phyloP scores from a whole-genome alignment of 352 stramenopile genomes.

The Globisporangium middletonii region DNA sequence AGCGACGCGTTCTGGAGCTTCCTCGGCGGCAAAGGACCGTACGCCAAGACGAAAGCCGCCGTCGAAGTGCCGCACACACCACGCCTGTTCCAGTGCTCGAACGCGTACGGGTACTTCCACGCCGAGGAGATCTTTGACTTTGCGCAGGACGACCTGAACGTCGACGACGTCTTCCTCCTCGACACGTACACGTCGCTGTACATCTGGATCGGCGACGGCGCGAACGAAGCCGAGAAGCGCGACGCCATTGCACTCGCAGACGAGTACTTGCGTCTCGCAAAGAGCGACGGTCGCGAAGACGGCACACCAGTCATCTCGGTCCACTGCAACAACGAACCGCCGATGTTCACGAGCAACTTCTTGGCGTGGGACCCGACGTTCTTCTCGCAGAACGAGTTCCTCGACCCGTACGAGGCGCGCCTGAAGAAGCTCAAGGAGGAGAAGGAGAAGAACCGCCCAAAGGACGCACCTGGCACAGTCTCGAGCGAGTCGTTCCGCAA shows the following conservation, averaged over 20 bases:
- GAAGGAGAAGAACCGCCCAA: slow-evolving; percentile 64
- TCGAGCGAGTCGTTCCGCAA: slow-evolving; percentile 36
- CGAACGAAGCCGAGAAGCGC: slow-evolving; percentile 72
- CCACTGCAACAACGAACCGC: slow-evolving; percentile 74
- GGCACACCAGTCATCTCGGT: slow-evolving; percentile 83
- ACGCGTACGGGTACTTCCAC: slow-evolving; percentile 83
- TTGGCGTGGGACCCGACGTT: slow-evolving; percentile 81
- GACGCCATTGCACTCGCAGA: slow-evolving; percentile 54
- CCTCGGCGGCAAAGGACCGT: slow-evolving; percentile 74
- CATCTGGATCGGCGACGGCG: slow-evolving; percentile 84
- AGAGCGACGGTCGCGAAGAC: slow-evolving; percentile 75
- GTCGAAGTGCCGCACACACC: slow-evolving; percentile 68
- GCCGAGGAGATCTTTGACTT: slow-evolving; percentile 86
- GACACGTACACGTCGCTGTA: slow-evolving; percentile 89
- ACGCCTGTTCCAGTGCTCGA: slow-evolving; percentile 89
- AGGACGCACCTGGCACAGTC: slow-evolving; percentile 50
- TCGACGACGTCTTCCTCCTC: slow-evolving; percentile 89
- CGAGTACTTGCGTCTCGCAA: slow-evolving; percentile 64
- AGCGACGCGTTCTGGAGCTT: slow-evolving; percentile 79
- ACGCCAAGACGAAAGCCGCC: slow-evolving; percentile 60
- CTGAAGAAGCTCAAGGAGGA: slow-evolving; percentile 73
- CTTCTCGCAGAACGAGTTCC: slow-evolving; percentile 81
- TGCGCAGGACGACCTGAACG: slow-evolving; percentile 88
- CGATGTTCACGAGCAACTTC: slow-evolving; percentile 91
- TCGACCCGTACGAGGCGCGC: slow-evolving; percentile 87